phyloP scores from a whole-genome alignment of 1,139 yeast species.

The Wickerhamomyces sp. region DNA sequence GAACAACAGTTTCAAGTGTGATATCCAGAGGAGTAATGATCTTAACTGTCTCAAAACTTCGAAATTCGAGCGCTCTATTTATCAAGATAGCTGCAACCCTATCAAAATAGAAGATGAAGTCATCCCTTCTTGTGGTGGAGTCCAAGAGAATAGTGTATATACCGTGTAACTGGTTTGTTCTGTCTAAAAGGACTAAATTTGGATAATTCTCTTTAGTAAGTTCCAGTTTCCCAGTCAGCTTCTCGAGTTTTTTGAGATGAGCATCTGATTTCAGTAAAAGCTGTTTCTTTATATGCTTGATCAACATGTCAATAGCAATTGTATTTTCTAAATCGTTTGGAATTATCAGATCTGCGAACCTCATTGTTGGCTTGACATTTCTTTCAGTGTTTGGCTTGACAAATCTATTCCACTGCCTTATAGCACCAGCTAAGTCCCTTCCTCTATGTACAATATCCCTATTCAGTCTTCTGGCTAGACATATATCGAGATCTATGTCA shows the following conservation, averaged over 20 bases:
- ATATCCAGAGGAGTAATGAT: conserved; percentile 45
- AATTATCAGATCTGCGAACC: conserved; percentile 76
- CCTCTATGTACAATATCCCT: conserved; percentile 86
- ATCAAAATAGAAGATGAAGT: conserved; percentile 82
- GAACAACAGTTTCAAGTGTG: conserved; percentile 35
- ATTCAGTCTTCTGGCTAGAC: conserved; percentile 80
- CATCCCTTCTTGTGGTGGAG: conserved; percentile 54
- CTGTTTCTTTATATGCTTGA: conserved; percentile 74
- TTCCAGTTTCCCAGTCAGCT: conserved; percentile 38
- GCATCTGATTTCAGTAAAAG: conserved; percentile 55
- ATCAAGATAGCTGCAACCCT: conserved; percentile 69
- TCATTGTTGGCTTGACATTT: conserved; percentile 72
- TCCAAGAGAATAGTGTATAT: conserved; percentile 68
- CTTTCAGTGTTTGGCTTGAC: conserved; percentile 90
- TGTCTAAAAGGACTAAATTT: conserved; percentile 36
- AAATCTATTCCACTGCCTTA: conserved; percentile 83
- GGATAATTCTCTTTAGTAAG: conserved; percentile 21
- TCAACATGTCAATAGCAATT: conserved; percentile 74
- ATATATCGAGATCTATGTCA: conserved; percentile 89
- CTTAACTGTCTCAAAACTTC: conserved; percentile 22
- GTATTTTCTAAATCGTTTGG: conserved; percentile 85
- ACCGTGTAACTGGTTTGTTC: conserved; percentile 65
- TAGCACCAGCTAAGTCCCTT: conserved; percentile 73
- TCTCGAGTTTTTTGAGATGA: conserved; percentile 57
- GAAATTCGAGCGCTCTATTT: conserved; percentile 57